Evolutionary conservation across 1,284 basidiomycete species (phyloP), one percentile per base, ranked within the genome.

Genomic region (Apiotrichum sp.): DNA sequence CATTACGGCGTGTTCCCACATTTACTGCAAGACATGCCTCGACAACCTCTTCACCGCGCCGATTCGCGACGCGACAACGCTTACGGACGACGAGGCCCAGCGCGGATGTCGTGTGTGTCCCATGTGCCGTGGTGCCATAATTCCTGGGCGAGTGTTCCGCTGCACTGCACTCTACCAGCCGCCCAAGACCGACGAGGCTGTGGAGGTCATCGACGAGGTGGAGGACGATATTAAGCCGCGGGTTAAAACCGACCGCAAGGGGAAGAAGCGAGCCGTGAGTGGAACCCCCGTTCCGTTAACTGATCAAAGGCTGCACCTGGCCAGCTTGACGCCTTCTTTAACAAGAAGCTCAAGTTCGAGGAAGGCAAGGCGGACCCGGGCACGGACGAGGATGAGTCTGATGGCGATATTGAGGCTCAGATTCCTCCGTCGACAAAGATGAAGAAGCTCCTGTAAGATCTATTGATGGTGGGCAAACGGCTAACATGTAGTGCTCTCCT

Each of bases 121-220:
- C 1, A 52, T 73, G 50, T 77, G 76, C 50, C 68, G 76, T 42
- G 49, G 50, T 1, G 52, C 62, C 16, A 63, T 77, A 35, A 57
- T 62, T 36, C 64, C 57, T 14, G 57, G 60, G 3, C 65, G 57
- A 41, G 47, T 73, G 13, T 76, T 74, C 63, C 58, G 66, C 2
- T 67, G 68, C 1, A 51, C 59, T 3, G 73, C 70, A 3, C 66
- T 73, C 50, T 71, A 66, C 57, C 54, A 67, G 13, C 67, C 71
- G 29, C 53, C 65, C 31, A 46, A 56, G 32, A 57, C 56, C 29
- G 59, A 91, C 69, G 88, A 88, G 29, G 88, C 16, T 88, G 36
- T 87, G 89, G 36, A 56, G 10, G 47, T 55, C 16, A 56, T 62
- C 3, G 36, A 32, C 9, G 51, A 51, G 7, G 52, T 41, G 13